Percentiles rank a stretch among this genome's conserved stretches.
phyloP scores from a whole-genome alignment of 1,139 yeast genomes.

The Kluyveromyces sp. region DNA sequence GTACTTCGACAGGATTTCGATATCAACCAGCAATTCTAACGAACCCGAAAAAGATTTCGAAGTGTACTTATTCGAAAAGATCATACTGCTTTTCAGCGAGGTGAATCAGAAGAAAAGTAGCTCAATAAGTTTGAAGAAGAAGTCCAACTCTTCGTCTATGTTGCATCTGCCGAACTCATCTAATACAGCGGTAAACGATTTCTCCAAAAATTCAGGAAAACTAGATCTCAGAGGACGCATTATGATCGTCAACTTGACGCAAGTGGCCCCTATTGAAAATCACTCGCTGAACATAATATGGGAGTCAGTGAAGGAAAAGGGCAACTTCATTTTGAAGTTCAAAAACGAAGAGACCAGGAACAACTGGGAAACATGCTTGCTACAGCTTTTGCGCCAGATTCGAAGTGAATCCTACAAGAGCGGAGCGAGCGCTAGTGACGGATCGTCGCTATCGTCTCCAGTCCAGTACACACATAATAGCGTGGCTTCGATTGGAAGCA shows the following conservation, averaged over 20 bases:
- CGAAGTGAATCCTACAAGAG: constrained; percentile 35
- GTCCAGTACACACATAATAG: constrained; percentile 25
- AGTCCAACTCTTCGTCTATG: constrained; percentile 23
- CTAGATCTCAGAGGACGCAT: constrained; percentile 62
- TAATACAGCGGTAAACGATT: constrained; percentile 14
- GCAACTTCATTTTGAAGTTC: constrained; percentile 63
- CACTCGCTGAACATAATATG: constrained; percentile 64
- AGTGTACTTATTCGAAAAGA: constrained; percentile 81
- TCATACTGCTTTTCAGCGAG: constrained; percentile 71
- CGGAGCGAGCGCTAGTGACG: constrained; percentile 19
- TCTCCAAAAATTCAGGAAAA: constrained; percentile 22
- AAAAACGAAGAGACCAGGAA: constrained; percentile 62
- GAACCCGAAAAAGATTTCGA: constrained; percentile 84
- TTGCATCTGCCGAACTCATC: constrained; percentile 15
- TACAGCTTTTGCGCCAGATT: constrained; percentile 32
- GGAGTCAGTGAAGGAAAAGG: constrained; percentile 73
- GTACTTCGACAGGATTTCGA: constrained; percentile 71
- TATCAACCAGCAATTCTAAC: constrained; percentile 38
- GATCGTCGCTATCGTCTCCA: constrained; percentile 23
- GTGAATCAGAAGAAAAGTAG: constrained; percentile 34
- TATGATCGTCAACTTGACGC: constrained; percentile 60
- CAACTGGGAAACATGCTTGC: constrained; percentile 63
- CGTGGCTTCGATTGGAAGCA: constrained; percentile 23
- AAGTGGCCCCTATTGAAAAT: constrained; percentile 38
- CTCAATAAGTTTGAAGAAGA: constrained; percentile 28